A percentile compares a stretch with the other conserved stretches of the same genome.
Evolutionary conservation across 371 early-diverging fungal genomes (phyloP).

Genomic region (Coemansia sp.): DNA sequence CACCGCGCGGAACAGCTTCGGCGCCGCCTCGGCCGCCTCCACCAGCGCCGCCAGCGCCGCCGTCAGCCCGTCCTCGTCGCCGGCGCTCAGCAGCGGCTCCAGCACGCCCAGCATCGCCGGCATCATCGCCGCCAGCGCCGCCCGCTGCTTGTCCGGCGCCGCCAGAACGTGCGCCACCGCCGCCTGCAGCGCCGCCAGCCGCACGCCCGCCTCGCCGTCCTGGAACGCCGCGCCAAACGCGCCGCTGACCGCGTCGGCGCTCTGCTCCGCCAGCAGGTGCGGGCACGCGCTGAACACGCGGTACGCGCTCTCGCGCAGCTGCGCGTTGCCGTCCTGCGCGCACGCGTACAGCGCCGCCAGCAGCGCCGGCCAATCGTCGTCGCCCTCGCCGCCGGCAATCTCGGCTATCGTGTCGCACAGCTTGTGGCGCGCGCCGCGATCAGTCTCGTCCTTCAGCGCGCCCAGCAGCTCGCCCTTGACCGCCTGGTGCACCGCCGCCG

Average conservation of each 20-base stretch:
- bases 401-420: slow-evolving; percentile 90
- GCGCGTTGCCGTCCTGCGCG: slow-evolving; percentile 70
- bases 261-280: slow-evolving; percentile 69
- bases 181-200: slow-evolving; percentile 84
- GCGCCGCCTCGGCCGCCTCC: slow-evolving; percentile 80
- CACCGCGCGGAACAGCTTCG: slow-evolving; percentile 77
- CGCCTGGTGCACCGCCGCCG: slow-evolving; percentile 61
- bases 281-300: slow-evolving; percentile 84
- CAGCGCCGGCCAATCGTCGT: slow-evolving; percentile 75
- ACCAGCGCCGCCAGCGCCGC: slow-evolving; percentile 80
- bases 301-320: slow-evolving; percentile 84
- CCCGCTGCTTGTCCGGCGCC: slow-evolving; percentile 55
- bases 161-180: slow-evolving; percentile 77
- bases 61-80: slow-evolving; percentile 71
- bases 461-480: slow-evolving; percentile 73
- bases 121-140: slow-evolving; percentile 65
- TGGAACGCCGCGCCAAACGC: slow-evolving; percentile 74
- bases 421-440: slow-evolving; percentile 76
- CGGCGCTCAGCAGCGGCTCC: slow-evolving; percentile 58
- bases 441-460: slow-evolving; percentile 72
- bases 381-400: slow-evolving; percentile 63
- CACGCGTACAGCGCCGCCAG: slow-evolving; percentile 77
- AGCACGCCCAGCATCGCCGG: slow-evolving; percentile 78
- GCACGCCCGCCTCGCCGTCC: slow-evolving; percentile 67
- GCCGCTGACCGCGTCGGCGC: slow-evolving; percentile 64